Evolutionary conservation across 306 rosid species (phyloP).

Genomic region (Sindora glabra): DNA sequence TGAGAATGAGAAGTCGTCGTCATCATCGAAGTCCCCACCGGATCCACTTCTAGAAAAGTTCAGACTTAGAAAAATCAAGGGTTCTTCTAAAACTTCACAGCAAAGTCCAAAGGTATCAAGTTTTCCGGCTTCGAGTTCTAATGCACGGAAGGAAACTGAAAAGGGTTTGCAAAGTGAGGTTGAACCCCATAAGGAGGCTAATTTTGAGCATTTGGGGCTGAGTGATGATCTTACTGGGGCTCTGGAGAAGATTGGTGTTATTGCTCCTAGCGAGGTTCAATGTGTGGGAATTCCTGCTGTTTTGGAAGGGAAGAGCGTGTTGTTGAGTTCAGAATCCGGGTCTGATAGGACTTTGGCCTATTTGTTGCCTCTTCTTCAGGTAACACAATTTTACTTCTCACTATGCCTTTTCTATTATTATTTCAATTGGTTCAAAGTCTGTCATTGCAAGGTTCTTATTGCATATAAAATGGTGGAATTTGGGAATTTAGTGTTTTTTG

Average conservation of each 20-base stretch:
- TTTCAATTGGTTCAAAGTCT: not conserved
- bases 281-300: slow-evolving; percentile 63
- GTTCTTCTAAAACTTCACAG: slow-evolving; percentile 22
- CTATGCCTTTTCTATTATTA: not conserved
- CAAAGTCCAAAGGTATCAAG: slow-evolving; percentile 5
- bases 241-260: slow-evolving; percentile 44
- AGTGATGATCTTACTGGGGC: slow-evolving; percentile 52
- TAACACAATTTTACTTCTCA: slow-evolving; percentile 5
- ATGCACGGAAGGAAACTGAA: slow-evolving; percentile 6
- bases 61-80: slow-evolving; percentile 60
- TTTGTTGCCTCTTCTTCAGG: slow-evolving; percentile 91
- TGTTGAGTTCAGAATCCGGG: slow-evolving; percentile 68
- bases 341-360: slow-evolving; percentile 71
- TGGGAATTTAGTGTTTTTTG: not conserved
- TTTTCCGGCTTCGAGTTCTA: not conserved
- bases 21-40: slow-evolving; percentile 27
- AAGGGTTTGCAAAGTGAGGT: slow-evolving; percentile 28
- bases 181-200: slow-evolving; percentile 30
- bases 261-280: slow-evolving; percentile 73
- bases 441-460: not conserved
- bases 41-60: slow-evolving; percentile 61
- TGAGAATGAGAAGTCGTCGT: not conserved
- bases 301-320: slow-evolving; percentile 62
- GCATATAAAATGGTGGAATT: not conserved
- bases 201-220: slow-evolving; percentile 58